Evolutionary conservation across 257 asterid genomes (phyloP).

Genomic region (Primulina eburnea): DNA sequence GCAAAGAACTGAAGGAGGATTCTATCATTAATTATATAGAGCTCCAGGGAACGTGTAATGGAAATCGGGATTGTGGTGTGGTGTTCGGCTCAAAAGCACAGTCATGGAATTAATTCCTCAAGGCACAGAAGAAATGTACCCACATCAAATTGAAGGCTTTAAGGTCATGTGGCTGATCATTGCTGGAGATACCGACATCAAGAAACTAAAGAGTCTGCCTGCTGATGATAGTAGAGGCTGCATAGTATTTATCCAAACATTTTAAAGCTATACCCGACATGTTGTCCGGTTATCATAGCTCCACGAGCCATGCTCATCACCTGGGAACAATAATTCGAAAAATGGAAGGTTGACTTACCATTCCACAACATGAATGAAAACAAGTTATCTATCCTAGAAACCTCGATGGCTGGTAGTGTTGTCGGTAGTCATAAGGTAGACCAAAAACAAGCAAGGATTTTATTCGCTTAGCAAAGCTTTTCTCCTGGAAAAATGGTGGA

Average conservation of each 20-base stretch:
- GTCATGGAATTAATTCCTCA: conserved; percentile 55
- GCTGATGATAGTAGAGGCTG: conserved; percentile 55
- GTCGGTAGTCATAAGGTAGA: background rate
- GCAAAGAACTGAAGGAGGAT: background rate
- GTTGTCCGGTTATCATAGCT: conserved; percentile 67
- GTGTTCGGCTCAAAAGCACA: conserved; percentile 27
- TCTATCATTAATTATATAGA: conserved; percentile 14
- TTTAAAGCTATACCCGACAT: conserved; percentile 52
- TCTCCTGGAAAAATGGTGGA: conserved; percentile 48
- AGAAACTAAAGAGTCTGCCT: conserved; percentile 35
- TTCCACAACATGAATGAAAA: conserved; percentile 61
- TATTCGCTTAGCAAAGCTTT: conserved; percentile 44
- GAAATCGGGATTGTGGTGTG: conserved; percentile 10
- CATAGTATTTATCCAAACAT: conserved; percentile 63
- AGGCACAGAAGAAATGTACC: conserved; percentile 36
- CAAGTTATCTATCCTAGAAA: conserved; percentile 36
- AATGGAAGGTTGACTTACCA: conserved; percentile 45
- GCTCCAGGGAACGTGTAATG: conserved; percentile 11
- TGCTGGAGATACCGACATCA: conserved; percentile 49
- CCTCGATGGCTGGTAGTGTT: conserved; percentile 12
- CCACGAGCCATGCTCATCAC: conserved; percentile 69
- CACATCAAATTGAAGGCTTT: conserved; percentile 67
- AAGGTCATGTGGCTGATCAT: conserved; percentile 62
- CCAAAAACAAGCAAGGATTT: conserved; percentile 2
- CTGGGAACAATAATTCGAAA: conserved; percentile 64